phyloP scores from a whole-genome alignment of 2,329 filamentous ascomycete genomes.

The Ophiocordyceps robertsii region DNA sequence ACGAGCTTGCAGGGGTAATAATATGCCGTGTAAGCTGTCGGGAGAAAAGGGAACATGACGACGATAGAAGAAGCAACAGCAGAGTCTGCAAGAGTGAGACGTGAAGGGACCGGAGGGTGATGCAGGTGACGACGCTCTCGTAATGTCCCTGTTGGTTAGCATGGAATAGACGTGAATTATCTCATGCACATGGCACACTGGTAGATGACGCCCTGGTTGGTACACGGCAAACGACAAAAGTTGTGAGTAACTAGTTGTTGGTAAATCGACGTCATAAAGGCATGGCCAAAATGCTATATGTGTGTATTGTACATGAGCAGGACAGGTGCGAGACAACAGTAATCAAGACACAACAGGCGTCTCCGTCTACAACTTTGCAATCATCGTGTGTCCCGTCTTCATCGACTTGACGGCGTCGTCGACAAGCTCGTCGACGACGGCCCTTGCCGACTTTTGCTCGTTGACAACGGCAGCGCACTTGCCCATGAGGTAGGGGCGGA shows the following conservation, averaged over 20 bases:
- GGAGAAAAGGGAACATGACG: no score
- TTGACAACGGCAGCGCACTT: slow-evolving; percentile 90
- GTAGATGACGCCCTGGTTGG: no score
- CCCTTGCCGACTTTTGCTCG: slow-evolving; percentile 83
- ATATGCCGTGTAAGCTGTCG: no score
- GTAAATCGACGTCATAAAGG: no score
- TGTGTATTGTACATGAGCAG: slow-evolving; percentile 1
- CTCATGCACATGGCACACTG: background rate
- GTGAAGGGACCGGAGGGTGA: no score
- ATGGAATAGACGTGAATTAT: slow-evolving; percentile 17
- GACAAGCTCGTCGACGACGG: slow-evolving; percentile 88
- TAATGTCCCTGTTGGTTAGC: slow-evolving; percentile 18
- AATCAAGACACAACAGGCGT: slow-evolving; percentile 2
- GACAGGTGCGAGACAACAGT: slow-evolving; percentile 1
- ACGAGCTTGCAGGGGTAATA: no score
- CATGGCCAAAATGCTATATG: slow-evolving; percentile 1
- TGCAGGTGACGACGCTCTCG: slow-evolving; percentile 14
- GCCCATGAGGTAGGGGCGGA: slow-evolving; percentile 87
- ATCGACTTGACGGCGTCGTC: slow-evolving; percentile 62
- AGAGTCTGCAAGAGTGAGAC: no score
- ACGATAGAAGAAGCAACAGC: no score
- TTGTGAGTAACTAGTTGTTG: no score
- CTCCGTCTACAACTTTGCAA: slow-evolving; percentile 51
- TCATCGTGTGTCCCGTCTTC: slow-evolving; percentile 52
- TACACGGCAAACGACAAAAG: no score